Percentiles rank a stretch among this genome's conserved stretches.
These are phyloP conservation scores for Chalciporus chontae DNA, from an alignment of 768 basidiomycete genomes.

Conservation along the genomic window DNA sequence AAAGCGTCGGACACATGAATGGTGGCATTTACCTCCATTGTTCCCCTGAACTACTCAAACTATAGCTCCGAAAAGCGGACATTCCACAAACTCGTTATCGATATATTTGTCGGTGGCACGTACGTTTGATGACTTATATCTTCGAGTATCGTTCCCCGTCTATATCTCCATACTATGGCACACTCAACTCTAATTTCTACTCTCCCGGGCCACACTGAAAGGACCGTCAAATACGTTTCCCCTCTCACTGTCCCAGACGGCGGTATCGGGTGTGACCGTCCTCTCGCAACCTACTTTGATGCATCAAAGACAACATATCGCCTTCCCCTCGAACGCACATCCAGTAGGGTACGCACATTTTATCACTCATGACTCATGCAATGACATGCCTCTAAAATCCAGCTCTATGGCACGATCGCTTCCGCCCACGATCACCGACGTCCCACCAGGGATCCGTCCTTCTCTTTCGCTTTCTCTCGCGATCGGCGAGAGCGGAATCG, in stretches of 20 bases:
- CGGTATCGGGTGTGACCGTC: constrained; percentile 18
- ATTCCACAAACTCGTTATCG: constrained; percentile 11
- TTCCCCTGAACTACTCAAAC: constrained; percentile 12
- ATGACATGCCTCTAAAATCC: neutral
- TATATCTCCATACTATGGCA: constrained; percentile 13
- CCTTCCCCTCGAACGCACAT: constrained; percentile 10
- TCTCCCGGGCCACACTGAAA: constrained; percentile 9
- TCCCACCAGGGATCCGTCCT: constrained; percentile 8
- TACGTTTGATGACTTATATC: neutral
- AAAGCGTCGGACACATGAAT: constrained; percentile 3
- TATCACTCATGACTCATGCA: neutral
- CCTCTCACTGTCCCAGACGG: constrained; percentile 13
- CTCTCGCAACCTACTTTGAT: constrained; percentile 27
- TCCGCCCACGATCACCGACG: constrained; percentile 24
- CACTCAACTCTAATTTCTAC: constrained; percentile 9
- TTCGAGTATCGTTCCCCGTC: constrained; percentile 1
- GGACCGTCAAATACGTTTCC: constrained; percentile 5
- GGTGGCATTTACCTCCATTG: constrained; percentile 10
- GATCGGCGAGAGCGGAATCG: constrained; percentile 16
- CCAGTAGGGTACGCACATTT: constrained; percentile 12
- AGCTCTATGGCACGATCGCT: constrained; percentile 32
- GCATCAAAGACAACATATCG: constrained; percentile 15
- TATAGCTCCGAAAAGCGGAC: constrained; percentile 14
- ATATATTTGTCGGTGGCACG: constrained; percentile 13
- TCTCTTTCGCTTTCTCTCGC: constrained; percentile 6